These are phyloP conservation scores for Penicillium parvum DNA, from an alignment of 495 filamentous ascomycete genomes.

Conservation along the genomic window DNA sequence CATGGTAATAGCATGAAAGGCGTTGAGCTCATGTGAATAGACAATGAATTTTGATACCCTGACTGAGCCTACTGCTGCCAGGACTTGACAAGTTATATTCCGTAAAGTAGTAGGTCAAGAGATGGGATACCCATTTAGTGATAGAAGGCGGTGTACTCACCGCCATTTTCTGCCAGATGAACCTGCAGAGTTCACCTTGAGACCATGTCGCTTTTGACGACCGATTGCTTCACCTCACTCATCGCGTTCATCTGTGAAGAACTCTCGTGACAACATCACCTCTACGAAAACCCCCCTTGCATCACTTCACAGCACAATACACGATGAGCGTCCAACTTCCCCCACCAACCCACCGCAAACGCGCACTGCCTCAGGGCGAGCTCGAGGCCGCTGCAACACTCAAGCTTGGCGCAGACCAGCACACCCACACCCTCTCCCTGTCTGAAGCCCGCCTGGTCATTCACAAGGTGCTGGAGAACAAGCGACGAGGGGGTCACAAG, in stretches of 20 bases:
- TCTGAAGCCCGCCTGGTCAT: constrained; percentile 90
- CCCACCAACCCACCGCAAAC: constrained; percentile 63
- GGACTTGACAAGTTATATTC: no score
- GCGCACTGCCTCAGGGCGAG: constrained; percentile 69
- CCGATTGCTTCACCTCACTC: not conserved
- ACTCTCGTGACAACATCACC: not conserved
- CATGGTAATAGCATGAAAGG: constrained; percentile 13
- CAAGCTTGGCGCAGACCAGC: constrained; percentile 85
- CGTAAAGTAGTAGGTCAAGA: no score
- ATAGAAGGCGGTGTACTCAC: constrained; percentile 17
- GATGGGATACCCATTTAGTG: constrained; percentile 1
- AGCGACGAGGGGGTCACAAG: constrained; percentile 42
- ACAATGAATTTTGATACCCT: constrained; percentile 16
- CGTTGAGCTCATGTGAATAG: constrained; percentile 9
- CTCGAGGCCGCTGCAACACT: constrained; percentile 82
- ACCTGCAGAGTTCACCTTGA: constrained; percentile 21
- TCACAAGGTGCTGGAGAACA: constrained; percentile 72
- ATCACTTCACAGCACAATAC: not conserved
- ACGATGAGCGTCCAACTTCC: constrained; percentile 41
- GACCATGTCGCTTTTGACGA: not conserved
- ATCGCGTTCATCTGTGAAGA: not conserved
- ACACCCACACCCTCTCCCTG: constrained; percentile 80
- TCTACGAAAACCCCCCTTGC: not conserved
- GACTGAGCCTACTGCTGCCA: no score
- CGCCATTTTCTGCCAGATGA: constrained; percentile 19